These are phyloP conservation scores for Trichosporon inkin DNA, from an alignment of 1,284 basidiomycete species.

Conservation along the genomic window DNA sequence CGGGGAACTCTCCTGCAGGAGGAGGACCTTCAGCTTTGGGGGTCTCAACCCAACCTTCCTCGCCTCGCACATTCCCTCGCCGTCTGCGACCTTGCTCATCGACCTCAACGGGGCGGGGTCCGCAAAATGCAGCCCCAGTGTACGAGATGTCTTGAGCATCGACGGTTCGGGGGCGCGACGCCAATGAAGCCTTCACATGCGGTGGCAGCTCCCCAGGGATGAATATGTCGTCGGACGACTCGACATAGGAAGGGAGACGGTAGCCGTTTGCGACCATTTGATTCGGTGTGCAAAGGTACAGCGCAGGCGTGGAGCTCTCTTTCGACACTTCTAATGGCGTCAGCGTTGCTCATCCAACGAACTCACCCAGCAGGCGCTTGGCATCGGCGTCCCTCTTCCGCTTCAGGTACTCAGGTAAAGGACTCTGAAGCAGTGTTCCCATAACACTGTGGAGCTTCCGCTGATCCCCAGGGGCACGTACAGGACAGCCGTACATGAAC, in stretches of 20 bases:
- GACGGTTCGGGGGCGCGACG: not conserved
- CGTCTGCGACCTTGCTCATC: constrained; percentile 18
- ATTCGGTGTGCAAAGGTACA: constrained; percentile 69
- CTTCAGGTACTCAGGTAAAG: constrained; percentile 63
- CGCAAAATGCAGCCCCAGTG: not conserved
- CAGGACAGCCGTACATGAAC: constrained; percentile 86
- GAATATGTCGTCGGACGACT: constrained; percentile 34
- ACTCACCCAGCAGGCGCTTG: constrained; percentile 34
- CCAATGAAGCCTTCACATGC: constrained; percentile 13
- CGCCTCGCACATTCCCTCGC: constrained; percentile 59
- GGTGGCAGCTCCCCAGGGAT: constrained; percentile 32
- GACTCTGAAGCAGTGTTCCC: constrained; percentile 70
- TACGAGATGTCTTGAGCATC: not conserved
- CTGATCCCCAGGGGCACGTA: constrained; percentile 78
- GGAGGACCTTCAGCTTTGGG: constrained; percentile 52
- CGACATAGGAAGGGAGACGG: constrained; percentile 72
- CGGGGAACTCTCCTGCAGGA: constrained; percentile 35
- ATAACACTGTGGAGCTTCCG: constrained; percentile 80
- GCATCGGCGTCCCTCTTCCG: constrained; percentile 62
- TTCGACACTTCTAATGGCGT: constrained; percentile 10
- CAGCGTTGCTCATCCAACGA: constrained; percentile 1
- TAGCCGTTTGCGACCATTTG: constrained; percentile 91
- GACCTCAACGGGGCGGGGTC: constrained; percentile 9
- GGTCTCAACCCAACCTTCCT: constrained; percentile 62
- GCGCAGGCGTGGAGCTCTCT: constrained; percentile 53